Conservation (phyloP, 345 rosid genomes). For the Cardamine resedifolia region DNA sequence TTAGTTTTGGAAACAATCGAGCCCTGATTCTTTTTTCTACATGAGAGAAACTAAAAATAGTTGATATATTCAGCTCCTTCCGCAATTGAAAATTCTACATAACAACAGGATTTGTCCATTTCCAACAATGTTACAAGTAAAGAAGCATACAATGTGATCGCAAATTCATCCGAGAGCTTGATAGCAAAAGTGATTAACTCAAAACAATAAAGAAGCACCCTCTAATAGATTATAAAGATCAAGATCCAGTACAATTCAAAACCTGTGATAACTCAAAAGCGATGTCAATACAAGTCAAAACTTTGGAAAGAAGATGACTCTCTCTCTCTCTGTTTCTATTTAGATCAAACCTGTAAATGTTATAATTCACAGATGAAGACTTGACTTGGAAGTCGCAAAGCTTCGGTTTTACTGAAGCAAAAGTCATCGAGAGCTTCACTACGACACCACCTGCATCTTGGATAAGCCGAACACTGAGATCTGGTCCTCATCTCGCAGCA, state of each 20-base stretch:
- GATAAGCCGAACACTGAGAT: conserved; percentile 58
- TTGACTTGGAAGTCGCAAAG: conserved; percentile 73
- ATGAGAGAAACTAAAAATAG: not conserved
- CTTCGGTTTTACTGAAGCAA: conserved; percentile 64
- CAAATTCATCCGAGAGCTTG: conserved; percentile 6
- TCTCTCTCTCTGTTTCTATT: not conserved
- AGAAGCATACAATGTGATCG: not conserved
- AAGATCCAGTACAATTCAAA: conserved; percentile 25
- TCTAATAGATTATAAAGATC: not conserved
- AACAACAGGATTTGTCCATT: not conserved
- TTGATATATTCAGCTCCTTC: not conserved
- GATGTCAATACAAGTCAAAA: conserved; percentile 19
- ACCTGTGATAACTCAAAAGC: conserved; percentile 4
- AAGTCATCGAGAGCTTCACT: conserved; percentile 73
- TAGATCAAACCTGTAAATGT: not conserved
- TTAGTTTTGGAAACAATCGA: not conserved
- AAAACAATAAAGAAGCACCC: not conserved
- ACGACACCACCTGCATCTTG: conserved; percentile 76
- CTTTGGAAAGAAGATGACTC: not conserved
- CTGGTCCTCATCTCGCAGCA: conserved; percentile 57
- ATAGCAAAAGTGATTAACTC: not conserved
- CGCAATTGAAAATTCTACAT: not conserved
- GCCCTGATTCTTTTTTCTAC: not conserved
- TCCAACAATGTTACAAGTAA: not conserved
- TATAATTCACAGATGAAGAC: conserved; percentile 60